Base-by-base conservation (phyloP, 2,329 filamentous ascomycete genomes). In the Aspergillus brunneoviolaceus region DNA sequence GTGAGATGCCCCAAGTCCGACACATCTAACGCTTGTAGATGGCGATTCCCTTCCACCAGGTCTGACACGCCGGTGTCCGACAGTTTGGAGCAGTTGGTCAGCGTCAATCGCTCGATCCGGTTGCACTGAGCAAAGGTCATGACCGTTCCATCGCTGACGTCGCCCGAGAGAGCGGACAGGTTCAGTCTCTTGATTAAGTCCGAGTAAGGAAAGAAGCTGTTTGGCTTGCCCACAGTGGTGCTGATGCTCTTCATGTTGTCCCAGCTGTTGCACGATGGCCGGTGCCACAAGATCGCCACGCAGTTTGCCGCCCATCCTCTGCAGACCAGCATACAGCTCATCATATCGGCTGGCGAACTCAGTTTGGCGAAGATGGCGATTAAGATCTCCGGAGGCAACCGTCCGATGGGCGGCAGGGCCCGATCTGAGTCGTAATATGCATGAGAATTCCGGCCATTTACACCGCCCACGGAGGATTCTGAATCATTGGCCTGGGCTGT, bases 141-240 rank as follows among this genome's bases (percentile, higher is more conserved):
- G 58, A 99, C 86, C 55, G 92, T 97, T 54, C 95, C 94, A 74
- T 99, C 94, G 79, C 88, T 97, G 77, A 98, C 83, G 62, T 86
- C 84, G 25, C 85, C 83, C 35, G 88, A 87, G 59, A 99, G 81
- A 14, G 88, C 86, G 2, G 94, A 93, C 53, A 99, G 81, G 71
- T 99, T 99, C 29, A 99, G 83, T 54, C 95, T 87, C 79, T 93
- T 94, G 77, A 99, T 90, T 68, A 98, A 90, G 65, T 94, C 89
- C 66, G 88, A 86, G 76, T 99, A 99, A 67, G 87, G 85, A 75
- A 97, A 99, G 77, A 90, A 94, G 66, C 91, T 89, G n/a, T 87
- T 79, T 35, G 85, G 79, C 29, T 87, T 83, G 50, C 86, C 84
- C 39, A 97, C 85, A 1, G 94, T 93, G 60, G 84, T 82, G 71